Conservation (phyloP, 2,329 filamentous ascomycete genomes). For the Fusarium hainanense region DNA sequence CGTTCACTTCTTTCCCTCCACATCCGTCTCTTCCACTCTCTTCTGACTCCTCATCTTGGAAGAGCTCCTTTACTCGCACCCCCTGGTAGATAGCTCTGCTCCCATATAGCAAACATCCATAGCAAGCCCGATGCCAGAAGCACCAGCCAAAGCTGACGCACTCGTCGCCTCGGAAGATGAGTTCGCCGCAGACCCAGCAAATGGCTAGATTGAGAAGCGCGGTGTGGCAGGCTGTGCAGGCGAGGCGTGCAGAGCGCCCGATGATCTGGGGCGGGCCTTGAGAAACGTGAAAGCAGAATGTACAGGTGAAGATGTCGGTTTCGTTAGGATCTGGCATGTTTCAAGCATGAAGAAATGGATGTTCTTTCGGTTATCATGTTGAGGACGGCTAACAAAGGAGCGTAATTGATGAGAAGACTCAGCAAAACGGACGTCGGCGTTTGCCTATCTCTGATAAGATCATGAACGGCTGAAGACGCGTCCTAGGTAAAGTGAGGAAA, state of each 20-base stretch:
- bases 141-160: slow-evolving; percentile 70
- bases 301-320: slow-evolving; percentile 61
- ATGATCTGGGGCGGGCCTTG: slow-evolving; percentile 54
- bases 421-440: not conserved
- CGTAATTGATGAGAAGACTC: not conserved
- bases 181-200: slow-evolving; percentile 68
- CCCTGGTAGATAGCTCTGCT: slow-evolving; percentile 53
- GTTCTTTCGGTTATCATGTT: not conserved
- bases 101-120: slow-evolving; percentile 66
- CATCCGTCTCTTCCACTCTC: not conserved
- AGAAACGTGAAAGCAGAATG: slow-evolving; percentile 63
- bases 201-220: slow-evolving; percentile 64
- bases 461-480: not conserved
- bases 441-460: not conserved
- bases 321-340: slow-evolving; percentile 23
- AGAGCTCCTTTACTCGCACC: slow-evolving; percentile 50
- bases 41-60: slow-evolving; percentile 38
- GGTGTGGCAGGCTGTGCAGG: slow-evolving; percentile 60
- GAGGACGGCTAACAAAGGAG: slow-evolving; percentile 8
- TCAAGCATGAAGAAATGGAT: not conserved
- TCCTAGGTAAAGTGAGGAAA: not conserved
- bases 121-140: slow-evolving; percentile 68
- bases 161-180: slow-evolving; percentile 64
- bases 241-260: slow-evolving; percentile 60
- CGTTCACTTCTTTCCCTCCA: slow-evolving; percentile 55